Conservation (phyloP, 768 basidiomycete species). For the Pleurotus eryngii region DNA sequence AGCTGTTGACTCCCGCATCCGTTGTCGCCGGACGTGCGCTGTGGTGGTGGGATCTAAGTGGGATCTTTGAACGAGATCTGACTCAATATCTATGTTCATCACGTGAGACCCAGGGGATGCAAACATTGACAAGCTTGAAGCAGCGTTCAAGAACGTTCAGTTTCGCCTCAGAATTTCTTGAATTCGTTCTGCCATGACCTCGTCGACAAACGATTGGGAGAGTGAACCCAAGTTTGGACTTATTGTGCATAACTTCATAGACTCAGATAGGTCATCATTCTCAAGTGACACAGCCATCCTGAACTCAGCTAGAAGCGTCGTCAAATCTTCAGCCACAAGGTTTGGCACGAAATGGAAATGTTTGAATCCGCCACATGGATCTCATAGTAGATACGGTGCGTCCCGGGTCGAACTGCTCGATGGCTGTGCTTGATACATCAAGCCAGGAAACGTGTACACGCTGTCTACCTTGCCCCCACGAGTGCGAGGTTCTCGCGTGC, state of each 20-base stretch:
- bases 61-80: conserved; percentile 4
- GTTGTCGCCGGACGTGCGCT: not conserved
- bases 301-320: not conserved
- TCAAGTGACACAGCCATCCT: not conserved
- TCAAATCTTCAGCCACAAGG: not conserved
- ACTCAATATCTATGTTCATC: not conserved
- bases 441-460: not conserved
- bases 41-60: conserved; percentile 5
- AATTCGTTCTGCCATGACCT: not conserved
- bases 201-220: not conserved
- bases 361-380: not conserved
- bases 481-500: not conserved
- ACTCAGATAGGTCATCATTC: not conserved
- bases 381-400: no score
- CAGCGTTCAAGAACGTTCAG: no score
- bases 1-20: not conserved
- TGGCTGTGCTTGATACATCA: no score
- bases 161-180: not conserved
- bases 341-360: not conserved
- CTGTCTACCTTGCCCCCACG: not conserved
- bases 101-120: not conserved
- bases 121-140: not conserved
- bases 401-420: no score
- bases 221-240: not conserved
- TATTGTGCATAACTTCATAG: conserved; percentile 4